Base-by-base conservation (phyloP, 495 filamentous ascomycete genomes). In the Podospora pseudoanserina region DNA sequence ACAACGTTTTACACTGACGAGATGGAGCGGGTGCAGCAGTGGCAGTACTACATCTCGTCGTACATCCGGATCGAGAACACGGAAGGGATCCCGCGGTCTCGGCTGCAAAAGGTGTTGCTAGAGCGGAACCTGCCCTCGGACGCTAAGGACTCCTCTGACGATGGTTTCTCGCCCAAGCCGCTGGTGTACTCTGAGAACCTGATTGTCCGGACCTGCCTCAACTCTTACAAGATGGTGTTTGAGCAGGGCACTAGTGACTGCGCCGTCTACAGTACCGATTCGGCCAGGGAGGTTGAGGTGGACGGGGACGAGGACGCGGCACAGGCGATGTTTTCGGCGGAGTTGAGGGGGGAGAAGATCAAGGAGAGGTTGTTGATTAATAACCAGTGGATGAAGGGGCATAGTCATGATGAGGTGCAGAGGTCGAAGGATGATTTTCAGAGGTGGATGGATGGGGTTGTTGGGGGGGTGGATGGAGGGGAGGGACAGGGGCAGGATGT, bases 41-140 rank as follows among this genome's bases (percentile, higher is more conserved):
- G 94, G 94, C 90, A 91, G 62, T 94, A 94, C 83, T 99, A 99
- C 75, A 91, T 97, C 56, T 92, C 92, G 55, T 91, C 93, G 11
- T 99, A 90, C 79, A 89, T 90, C 60, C 91, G 91, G 74, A 84
- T 92, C 57, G 93, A 96, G 67, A 91, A 90, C 5, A 99, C 96
- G 16, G 96, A 99, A 78, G 92, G 92, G 30, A 84, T 97, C 6
- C 80, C 84, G 6, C 83, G 88, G 55, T 83, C 83, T 6, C 84
- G 85, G 23, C 82, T 96, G 73, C 83, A 80, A 75, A 80, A 88
- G 84, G 79, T 89, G 83, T 59, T 92, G 83, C 82, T 96, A 13
- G 87, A 89, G 70, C 90, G 92, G 68, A 95, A 91, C 79, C 82
- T 93, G 23, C 88, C 89, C 0, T 79, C 83, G 19, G 84, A 85